phyloP scores from a whole-genome alignment of 2,329 filamentous ascomycete species.

The Dothiorella sarmentorum region DNA sequence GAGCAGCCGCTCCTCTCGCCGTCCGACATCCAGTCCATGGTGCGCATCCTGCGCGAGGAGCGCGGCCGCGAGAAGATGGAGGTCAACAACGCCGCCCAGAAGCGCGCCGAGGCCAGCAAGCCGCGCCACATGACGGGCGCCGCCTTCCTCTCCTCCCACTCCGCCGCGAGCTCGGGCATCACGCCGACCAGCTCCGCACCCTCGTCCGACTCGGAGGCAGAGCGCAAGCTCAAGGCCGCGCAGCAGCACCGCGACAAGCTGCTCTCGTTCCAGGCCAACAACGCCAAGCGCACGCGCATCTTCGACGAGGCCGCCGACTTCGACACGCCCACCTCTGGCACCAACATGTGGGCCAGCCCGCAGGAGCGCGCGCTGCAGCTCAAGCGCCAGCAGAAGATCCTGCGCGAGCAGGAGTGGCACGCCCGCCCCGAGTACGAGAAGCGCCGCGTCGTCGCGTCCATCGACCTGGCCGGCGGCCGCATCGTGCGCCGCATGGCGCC shows the following conservation, averaged over 20 bases:
- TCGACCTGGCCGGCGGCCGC: constrained; percentile 75
- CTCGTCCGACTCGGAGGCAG: constrained; percentile 43
- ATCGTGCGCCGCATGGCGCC: constrained; percentile 68
- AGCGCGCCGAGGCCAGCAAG: constrained; percentile 55
- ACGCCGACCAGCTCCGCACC: too few species aligned
- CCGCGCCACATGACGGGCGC: constrained; percentile 32
- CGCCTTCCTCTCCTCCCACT: constrained; percentile 22
- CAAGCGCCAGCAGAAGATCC: constrained; percentile 77
- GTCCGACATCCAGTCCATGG: constrained; percentile 78
- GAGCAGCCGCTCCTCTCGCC: constrained; percentile 67
- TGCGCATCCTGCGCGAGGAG: constrained; percentile 77
- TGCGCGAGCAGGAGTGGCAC: constrained; percentile 84
- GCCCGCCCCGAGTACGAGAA: constrained; percentile 85
- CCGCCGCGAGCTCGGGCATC: too few species aligned
- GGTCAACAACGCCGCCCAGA: constrained; percentile 69
- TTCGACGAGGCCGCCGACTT: constrained; percentile 80
- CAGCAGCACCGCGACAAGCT: constrained; percentile 77
- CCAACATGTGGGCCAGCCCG: constrained; percentile 79
- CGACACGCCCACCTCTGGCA: constrained; percentile 58
- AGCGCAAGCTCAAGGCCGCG: constrained; percentile 60
- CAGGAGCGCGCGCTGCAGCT: constrained; percentile 78
- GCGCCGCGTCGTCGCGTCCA: constrained; percentile 75
- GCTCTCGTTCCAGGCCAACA: constrained; percentile 78
- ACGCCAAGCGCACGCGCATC: constrained; percentile 77
- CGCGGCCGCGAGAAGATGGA: constrained; percentile 83